phyloP scores from a whole-genome alignment of 2,329 filamentous ascomycete species.

The Ceratocystis alfenasii region DNA sequence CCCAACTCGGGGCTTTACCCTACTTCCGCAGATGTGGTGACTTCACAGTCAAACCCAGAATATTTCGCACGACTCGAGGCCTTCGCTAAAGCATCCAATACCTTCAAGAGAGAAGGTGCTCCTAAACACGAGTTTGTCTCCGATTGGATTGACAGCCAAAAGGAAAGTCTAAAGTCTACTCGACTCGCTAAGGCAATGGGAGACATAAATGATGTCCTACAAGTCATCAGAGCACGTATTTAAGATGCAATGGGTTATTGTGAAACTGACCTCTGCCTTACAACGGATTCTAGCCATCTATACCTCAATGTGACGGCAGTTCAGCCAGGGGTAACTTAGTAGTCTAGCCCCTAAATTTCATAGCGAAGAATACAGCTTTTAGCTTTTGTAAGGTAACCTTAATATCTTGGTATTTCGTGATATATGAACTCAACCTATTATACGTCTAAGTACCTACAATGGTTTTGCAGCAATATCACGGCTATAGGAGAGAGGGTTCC shows the following conservation, averaged over 20 bases:
- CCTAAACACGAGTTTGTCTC: not conserved
- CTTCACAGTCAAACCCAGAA: not conserved
- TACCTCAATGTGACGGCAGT: too few relatives aligned
- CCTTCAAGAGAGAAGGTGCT: not conserved
- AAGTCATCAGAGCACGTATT: not conserved
- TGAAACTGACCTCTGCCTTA: not conserved
- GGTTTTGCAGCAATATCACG: too few relatives aligned
- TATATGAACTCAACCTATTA: too few relatives aligned
- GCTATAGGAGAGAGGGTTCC: too few relatives aligned
- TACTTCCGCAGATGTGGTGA: not conserved
- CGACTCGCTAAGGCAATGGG: not conserved
- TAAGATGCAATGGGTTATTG: not conserved
- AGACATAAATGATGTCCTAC: not conserved
- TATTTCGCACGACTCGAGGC: slow-evolving; percentile 5
- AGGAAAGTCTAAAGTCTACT: not conserved
- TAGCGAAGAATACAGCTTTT: too few relatives aligned
- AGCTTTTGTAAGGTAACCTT: too few relatives aligned
- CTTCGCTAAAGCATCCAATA: not conserved
- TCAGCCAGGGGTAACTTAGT: too few relatives aligned
- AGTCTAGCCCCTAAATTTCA: too few relatives aligned
- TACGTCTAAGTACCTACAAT: too few relatives aligned
- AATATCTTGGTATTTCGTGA: too few relatives aligned
- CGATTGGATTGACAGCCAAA: not conserved
- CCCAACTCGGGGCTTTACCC: not conserved
- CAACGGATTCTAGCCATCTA: too few relatives aligned